Evolutionary conservation across 1,284 basidiomycete genomes (phyloP).

Genomic region (Microbotryum intermedium): DNA sequence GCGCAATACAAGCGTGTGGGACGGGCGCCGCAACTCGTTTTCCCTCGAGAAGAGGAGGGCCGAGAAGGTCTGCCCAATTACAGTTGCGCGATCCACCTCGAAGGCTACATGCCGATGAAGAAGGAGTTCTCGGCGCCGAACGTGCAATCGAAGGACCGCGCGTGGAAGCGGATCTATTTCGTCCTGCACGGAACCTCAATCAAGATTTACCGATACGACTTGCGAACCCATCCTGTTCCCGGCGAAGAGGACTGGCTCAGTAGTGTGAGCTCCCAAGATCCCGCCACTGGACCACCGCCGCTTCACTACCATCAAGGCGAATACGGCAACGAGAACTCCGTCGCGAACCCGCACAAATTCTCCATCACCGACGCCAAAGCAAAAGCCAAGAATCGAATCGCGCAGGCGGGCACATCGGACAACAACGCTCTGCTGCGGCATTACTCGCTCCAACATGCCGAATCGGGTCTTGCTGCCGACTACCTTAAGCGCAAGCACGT

Average conservation of each 20-base stretch:
- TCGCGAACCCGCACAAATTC: conserved; percentile 2
- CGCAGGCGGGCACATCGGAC: conserved; percentile 19
- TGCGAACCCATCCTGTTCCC: conserved; percentile 42
- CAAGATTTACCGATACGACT: conserved; percentile 65
- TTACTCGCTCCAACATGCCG: conserved; percentile 83
- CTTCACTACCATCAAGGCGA: conserved; percentile 34
- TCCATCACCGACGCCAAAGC: conserved; percentile 21
- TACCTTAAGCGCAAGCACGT: conserved; percentile 91
- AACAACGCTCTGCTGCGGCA: conserved; percentile 44
- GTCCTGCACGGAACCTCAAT: conserved; percentile 88
- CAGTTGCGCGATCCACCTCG: conserved; percentile 74
- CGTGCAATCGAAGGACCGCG: conserved; percentile 76
- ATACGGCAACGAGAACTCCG: conserved; percentile 26
- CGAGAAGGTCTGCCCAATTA: conserved; percentile 66
- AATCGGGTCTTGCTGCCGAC: conserved; percentile 81
- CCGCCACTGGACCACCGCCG: conserved; percentile 29
- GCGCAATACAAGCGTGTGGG: conserved; percentile 38
- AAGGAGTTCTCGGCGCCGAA: conserved; percentile 85
- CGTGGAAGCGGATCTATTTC: conserved; percentile 81
- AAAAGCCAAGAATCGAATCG: conserved; percentile 23
- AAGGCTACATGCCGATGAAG: conserved; percentile 80
- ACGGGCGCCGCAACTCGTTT: conserved; percentile 28
- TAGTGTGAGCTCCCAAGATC: conserved; percentile 5
- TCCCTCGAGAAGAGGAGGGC: conserved; percentile 60
- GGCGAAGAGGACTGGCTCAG: conserved; percentile 27